phyloP scores from a whole-genome alignment of 306 rosid species.

The Prunus mume region DNA sequence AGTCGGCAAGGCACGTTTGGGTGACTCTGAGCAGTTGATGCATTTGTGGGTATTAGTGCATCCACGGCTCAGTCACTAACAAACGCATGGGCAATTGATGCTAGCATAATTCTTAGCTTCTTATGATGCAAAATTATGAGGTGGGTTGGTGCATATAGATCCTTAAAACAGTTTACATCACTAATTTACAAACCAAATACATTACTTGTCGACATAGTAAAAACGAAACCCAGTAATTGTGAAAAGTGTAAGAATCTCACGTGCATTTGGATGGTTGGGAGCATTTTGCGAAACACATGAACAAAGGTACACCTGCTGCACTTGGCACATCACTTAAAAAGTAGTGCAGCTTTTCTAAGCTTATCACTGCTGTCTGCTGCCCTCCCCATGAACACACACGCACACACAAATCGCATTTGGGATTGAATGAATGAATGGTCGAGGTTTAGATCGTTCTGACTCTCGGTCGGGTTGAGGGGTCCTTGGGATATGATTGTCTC shows the following conservation, averaged over 20 bases:
- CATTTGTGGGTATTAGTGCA: too few relatives aligned
- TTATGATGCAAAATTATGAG: neutral
- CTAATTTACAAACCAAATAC: neutral
- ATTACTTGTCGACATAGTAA: too few relatives aligned
- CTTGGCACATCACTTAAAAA: neutral
- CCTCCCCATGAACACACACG: neutral
- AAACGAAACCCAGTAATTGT: neutral
- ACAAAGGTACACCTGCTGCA: neutral
- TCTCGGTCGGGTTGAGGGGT: neutral
- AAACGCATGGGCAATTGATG: too few relatives aligned
- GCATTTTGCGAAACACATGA: neutral
- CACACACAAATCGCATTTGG: neutral
- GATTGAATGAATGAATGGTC: neutral
- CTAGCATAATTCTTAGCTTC: too few relatives aligned
- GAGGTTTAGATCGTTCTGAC: neutral
- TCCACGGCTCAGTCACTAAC: too few relatives aligned
- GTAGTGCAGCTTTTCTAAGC: neutral
- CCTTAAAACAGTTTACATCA: neutral
- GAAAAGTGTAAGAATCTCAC: neutral
- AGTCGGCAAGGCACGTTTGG: too few relatives aligned
- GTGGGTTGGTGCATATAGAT: neutral
- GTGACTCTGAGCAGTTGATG: too few relatives aligned
- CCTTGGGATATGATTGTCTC: neutral
- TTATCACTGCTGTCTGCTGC: neutral
- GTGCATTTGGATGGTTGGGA: constrained; percentile 2